Conservation (phyloP, 1,139 yeast species). For the Torulaspora globosa region DNA sequence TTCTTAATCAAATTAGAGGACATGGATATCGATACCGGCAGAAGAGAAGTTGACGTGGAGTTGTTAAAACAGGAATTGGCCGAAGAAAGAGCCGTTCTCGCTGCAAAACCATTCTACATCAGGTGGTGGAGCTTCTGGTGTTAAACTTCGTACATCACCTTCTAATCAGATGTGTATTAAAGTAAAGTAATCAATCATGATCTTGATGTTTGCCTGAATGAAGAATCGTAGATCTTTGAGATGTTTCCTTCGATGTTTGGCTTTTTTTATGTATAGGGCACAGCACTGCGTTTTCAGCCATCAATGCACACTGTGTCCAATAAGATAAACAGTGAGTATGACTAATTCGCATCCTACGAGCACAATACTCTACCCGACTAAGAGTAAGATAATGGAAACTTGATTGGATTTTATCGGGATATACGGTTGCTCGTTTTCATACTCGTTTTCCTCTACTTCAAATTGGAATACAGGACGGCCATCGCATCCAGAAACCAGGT, state of each 20-base stretch:
- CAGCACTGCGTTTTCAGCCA: background rate
- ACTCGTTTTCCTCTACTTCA: too few relatives aligned
- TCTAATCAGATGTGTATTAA: conserved; percentile 1
- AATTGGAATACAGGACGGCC: too few relatives aligned
- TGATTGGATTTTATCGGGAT: too few relatives aligned
- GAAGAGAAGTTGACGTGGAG: conserved; percentile 67
- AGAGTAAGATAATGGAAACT: too few relatives aligned
- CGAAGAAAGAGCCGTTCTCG: conserved; percentile 56
- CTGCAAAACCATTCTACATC: conserved; percentile 51
- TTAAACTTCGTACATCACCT: conserved; percentile 19
- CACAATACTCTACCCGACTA: too few relatives aligned
- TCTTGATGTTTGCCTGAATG: background rate
- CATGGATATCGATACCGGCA: conserved; percentile 68
- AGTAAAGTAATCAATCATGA: background rate
- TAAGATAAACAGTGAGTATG: background rate
- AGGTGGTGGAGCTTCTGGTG: conserved; percentile 60
- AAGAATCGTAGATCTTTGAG: too few relatives aligned
- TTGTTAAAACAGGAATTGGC: conserved; percentile 62
- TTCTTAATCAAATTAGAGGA: conserved; percentile 48
- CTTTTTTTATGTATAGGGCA: background rate
- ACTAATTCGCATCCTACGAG: background rate
- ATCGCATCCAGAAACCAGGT: too few relatives aligned
- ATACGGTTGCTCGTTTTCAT: too few relatives aligned
- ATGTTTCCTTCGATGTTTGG: too few relatives aligned
- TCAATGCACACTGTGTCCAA: background rate